A percentile compares a stretch with the other conserved stretches of the same genome.
These are phyloP conservation scores for Aspergillus japonicus DNA, from an alignment of 2,329 filamentous ascomycete genomes.

Conservation along the genomic window DNA sequence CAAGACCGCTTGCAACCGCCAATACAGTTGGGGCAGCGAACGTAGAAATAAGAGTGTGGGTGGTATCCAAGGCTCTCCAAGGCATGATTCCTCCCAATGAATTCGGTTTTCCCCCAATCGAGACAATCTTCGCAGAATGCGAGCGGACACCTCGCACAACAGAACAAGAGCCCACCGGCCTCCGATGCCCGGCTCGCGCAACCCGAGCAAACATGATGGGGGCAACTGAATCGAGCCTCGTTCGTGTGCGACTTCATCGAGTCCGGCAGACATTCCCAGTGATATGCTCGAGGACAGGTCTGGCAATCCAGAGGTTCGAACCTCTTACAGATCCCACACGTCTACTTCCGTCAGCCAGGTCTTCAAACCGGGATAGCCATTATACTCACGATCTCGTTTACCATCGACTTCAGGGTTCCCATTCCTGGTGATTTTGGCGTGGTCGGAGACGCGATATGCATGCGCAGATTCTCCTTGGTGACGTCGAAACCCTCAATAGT, in stretches of 20 bases:
- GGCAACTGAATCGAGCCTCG: slow-evolving; percentile 38
- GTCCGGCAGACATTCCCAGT: slow-evolving; percentile 48
- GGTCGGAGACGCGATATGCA: background rate
- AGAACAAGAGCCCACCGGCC: slow-evolving; percentile 45
- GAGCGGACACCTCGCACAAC: slow-evolving; percentile 56
- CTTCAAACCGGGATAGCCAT: fast-evolving
- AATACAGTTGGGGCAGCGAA: background rate
- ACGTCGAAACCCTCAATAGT: background rate
- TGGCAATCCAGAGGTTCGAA: background rate
- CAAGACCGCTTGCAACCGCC: background rate
- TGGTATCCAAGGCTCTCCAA: background rate
- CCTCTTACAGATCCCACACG: background rate
- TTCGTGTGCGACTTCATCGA: slow-evolving; percentile 33
- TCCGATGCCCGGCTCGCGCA: slow-evolving; percentile 53
- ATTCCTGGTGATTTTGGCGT: background rate
- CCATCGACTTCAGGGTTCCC: background rate
- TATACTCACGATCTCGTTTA: background rate
- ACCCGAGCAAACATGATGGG: slow-evolving; percentile 56
- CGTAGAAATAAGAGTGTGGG: background rate
- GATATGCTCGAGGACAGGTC: slow-evolving; percentile 55
- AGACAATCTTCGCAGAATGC: slow-evolving; percentile 62
- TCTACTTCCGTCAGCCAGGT: background rate
- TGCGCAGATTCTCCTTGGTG: background rate
- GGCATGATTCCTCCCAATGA: background rate
- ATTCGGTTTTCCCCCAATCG: slow-evolving; percentile 29